Percentiles rank a stretch among this genome's conserved stretches.
Evolutionary conservation across 441 rosid genomes (phyloP).

Genomic region (Arabidopsis hybrid): DNA sequence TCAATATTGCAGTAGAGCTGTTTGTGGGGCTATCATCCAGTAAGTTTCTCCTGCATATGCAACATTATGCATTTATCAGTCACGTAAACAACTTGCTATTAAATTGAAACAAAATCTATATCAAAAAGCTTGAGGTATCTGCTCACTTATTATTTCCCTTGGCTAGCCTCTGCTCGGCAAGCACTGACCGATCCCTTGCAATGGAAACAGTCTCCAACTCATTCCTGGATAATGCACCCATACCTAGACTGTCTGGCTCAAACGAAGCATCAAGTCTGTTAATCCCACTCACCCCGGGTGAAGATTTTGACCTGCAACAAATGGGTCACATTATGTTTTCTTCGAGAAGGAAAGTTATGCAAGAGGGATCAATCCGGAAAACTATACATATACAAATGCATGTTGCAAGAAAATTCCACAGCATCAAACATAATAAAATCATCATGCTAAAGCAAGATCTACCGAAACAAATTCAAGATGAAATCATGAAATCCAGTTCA

Average conservation of each 20-base stretch:
- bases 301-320: slow-evolving; percentile 70
- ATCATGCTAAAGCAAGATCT: neutral
- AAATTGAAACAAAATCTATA: neutral
- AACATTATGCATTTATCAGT: slow-evolving; percentile 38
- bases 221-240: slow-evolving; percentile 56
- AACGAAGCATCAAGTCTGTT: slow-evolving; percentile 67
- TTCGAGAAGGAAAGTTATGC: slow-evolving; percentile 14
- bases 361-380: slow-evolving; percentile 14
- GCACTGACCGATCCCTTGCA: slow-evolving; percentile 60
- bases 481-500: neutral
- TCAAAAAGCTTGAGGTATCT: slow-evolving; percentile 14
- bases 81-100: slow-evolving; percentile 7
- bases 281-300: slow-evolving; percentile 60
- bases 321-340: slow-evolving; percentile 6
- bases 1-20: slow-evolving; percentile 60
- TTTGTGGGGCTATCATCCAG: slow-evolving; percentile 62
- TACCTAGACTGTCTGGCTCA: slow-evolving; percentile 65
- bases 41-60: slow-evolving; percentile 60
- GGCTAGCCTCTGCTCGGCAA: slow-evolving; percentile 60
- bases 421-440: neutral
- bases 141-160: slow-evolving; percentile 65
- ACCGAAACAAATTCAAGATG: slow-evolving; percentile 8
- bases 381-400: slow-evolving; percentile 20
- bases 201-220: slow-evolving; percentile 64
- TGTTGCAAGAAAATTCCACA: slow-evolving; percentile 18